These are phyloP conservation scores for Colletotrichum gigasporum DNA, from an alignment of 2,329 filamentous ascomycete species.

Conservation along the genomic window DNA sequence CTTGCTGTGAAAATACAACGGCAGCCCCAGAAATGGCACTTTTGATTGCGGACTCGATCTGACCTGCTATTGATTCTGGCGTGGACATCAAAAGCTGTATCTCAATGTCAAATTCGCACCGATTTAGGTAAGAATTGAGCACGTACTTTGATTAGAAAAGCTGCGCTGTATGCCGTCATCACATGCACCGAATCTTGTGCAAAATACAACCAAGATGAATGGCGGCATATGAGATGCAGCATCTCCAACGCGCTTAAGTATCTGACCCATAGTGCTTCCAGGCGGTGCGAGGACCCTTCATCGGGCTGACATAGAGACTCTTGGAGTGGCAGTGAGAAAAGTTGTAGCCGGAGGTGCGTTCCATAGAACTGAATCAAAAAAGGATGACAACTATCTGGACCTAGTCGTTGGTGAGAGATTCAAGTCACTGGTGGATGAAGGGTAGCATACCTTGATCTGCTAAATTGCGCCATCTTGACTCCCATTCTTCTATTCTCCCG, in stretches of 20 bases:
- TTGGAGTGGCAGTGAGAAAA: conserved; percentile 48
- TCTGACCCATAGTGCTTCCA: conserved; percentile 43
- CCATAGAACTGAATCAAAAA: conserved; percentile 51
- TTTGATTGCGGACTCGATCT: conserved; percentile 16
- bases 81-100: conserved; percentile 9
- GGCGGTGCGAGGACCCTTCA: conserved; percentile 35
- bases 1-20: conserved; percentile 39
- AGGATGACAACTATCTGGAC: conserved; percentile 38
- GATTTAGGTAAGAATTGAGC: too few species aligned
- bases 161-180: conserved; percentile 52
- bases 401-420: background rate
- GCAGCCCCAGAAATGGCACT: conserved; percentile 31
- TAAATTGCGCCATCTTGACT: conserved; percentile 34
- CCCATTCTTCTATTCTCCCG: conserved; percentile 37
- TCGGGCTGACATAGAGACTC: conserved; percentile 37
- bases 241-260: conserved; percentile 41
- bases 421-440: background rate
- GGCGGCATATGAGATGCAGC: conserved; percentile 42
- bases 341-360: conserved; percentile 45
- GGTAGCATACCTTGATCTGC: background rate
- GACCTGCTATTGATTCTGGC: background rate
- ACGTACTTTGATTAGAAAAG: conserved; percentile 47
- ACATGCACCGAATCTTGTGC: conserved; percentile 52
- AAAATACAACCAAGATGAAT: conserved; percentile 46
- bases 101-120: background rate